These are phyloP conservation scores for Fagopyrum esculentum DNA, from an alignment of 148 eudicot genomes.

Conservation along the genomic window DNA sequence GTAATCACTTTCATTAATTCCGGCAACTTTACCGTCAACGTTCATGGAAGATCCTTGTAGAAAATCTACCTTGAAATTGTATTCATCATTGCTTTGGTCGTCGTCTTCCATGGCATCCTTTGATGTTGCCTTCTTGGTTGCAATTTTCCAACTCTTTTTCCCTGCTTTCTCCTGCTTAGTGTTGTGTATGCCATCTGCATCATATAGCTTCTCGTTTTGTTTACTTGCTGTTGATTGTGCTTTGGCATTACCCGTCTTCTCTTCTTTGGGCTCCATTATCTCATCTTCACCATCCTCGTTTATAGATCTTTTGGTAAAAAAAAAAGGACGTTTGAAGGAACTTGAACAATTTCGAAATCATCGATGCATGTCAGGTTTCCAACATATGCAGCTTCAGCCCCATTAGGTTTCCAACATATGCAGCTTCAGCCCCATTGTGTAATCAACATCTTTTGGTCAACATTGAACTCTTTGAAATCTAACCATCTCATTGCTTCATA, in stretches of 20 bases:
- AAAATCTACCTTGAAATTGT: conserved; percentile 75
- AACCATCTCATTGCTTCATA: too few relatives aligned
- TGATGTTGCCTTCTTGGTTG: conserved; percentile 31
- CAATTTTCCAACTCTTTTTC: conserved; percentile 64
- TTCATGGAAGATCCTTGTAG: conserved; percentile 41
- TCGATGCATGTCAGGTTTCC: conserved; percentile 73
- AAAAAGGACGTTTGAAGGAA: conserved; percentile 61
- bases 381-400: conserved; percentile 61
- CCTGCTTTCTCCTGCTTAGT: conserved; percentile 60
- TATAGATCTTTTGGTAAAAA: conserved; percentile 52
- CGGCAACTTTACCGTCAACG: conserved; percentile 31
- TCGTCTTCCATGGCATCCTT: conserved; percentile 38
- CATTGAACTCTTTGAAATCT: too few relatives aligned
- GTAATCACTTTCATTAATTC: too few relatives aligned
- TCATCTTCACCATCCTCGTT: conserved; percentile 28
- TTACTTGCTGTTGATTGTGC: conserved; percentile 32
- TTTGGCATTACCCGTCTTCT: conserved; percentile 28
- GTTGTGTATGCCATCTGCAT: conserved; percentile 74
- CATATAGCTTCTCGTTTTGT: conserved; percentile 70
- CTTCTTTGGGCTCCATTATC: conserved; percentile 47
- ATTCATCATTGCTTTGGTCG: conserved; percentile 28
- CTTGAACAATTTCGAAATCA: conserved; percentile 69
- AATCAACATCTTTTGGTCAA: too few relatives aligned
- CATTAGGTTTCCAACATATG: too few relatives aligned
- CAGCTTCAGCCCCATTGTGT: too few relatives aligned